phyloP scores from a whole-genome alignment of 2,329 filamentous ascomycete species.

The Niveomyces coronatus region DNA sequence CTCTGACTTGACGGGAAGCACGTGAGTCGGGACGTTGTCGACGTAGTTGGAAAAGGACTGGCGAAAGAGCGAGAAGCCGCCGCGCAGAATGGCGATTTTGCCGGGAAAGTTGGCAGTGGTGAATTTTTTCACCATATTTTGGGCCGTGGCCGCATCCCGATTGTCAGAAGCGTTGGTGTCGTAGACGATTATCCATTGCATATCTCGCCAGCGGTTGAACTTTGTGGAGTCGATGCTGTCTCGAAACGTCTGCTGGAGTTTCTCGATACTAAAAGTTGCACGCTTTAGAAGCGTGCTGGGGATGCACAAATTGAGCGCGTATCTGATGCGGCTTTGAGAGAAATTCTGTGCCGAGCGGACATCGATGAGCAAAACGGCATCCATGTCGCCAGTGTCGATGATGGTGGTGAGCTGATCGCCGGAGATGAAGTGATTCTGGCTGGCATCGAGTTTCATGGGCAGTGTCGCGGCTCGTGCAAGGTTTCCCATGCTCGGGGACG shows the following conservation, averaged over 20 bases:
- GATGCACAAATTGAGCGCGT: conserved; percentile 87
- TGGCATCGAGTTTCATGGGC: conserved; percentile 37
- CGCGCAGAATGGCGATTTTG: conserved; percentile 62
- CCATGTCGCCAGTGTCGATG: conserved; percentile 31
- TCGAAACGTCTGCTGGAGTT: conserved; percentile 79
- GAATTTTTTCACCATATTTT: conserved; percentile 93
- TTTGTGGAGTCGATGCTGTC: conserved; percentile 55
- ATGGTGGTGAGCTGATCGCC: conserved; percentile 45
- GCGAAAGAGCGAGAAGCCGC: conserved; percentile 70
- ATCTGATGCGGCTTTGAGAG: conserved; percentile 59
- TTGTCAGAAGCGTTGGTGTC: conserved; percentile 66
- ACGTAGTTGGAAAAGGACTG: conserved; percentile 54
- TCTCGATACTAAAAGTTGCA: conserved; percentile 80
- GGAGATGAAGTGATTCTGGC: conserved; percentile 41
- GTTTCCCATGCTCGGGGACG: conserved; percentile 18
- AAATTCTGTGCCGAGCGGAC: conserved; percentile 81
- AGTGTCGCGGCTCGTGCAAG: conserved; percentile 37
- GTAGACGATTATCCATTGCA: conserved; percentile 75
- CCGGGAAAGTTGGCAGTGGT: conserved; percentile 72
- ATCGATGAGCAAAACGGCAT: conserved; percentile 62
- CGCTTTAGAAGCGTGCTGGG: conserved; percentile 89
- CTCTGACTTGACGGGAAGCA: conserved; percentile 24
- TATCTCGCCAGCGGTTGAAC: conserved; percentile 67
- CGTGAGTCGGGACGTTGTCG: conserved; percentile 38
- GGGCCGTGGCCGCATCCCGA: conserved; percentile 69